Percentiles rank a stretch among this genome's conserved stretches.
Conservation (phyloP, 2,329 filamentous ascomycete species). For the Falciphora oryzae region DNA sequence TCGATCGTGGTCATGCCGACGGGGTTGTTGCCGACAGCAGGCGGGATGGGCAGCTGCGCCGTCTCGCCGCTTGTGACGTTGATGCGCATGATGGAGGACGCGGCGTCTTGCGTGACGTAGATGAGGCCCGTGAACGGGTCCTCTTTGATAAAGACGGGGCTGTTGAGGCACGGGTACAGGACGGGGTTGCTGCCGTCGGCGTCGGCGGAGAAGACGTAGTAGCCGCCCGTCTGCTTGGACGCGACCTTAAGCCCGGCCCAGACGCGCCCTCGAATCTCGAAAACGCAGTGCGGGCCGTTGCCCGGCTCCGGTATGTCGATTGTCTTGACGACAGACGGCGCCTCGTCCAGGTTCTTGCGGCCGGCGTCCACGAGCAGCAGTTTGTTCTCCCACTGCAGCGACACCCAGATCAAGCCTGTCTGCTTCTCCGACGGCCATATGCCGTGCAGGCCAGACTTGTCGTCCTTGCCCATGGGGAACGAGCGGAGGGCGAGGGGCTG, state of each 20-base stretch:
- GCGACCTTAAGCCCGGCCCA: neutral
- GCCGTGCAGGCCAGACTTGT: neutral
- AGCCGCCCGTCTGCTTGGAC: neutral
- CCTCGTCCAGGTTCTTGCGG: neutral
- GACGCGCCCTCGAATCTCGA: neutral
- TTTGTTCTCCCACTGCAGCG: neutral
- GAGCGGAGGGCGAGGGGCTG: neutral
- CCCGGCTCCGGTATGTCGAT: neutral
- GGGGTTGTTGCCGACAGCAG: neutral
- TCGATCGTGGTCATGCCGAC: neutral
- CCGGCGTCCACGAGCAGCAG: neutral
- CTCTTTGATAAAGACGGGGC: neutral
- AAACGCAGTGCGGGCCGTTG: neutral
- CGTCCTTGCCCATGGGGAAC: neutral
- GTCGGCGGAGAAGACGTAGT: neutral
- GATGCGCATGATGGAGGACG: neutral
- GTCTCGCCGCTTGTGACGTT: neutral
- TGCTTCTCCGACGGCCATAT: neutral
- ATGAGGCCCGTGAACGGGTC: neutral
- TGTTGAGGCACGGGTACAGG: neutral
- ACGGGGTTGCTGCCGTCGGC: neutral
- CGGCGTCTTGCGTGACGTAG: neutral
- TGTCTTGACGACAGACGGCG: neutral
- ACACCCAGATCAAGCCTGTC: neutral
- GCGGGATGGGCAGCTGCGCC: neutral